These are phyloP conservation scores for Magnaporthiopsis poae DNA, from an alignment of 2,329 filamentous ascomycete species.

Conservation along the genomic window DNA sequence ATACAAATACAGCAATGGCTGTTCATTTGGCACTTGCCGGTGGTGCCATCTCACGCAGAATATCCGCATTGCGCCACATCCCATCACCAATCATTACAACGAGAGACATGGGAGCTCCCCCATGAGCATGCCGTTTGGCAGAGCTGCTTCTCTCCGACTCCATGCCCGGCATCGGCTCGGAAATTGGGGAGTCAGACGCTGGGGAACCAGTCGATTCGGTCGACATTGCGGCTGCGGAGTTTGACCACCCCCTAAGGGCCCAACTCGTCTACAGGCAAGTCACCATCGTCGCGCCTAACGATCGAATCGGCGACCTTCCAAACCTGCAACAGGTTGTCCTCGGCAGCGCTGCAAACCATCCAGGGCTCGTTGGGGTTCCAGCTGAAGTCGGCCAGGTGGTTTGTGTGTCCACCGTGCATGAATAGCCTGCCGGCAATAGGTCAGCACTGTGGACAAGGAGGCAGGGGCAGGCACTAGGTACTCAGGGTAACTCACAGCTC, in stretches of 20 bases:
- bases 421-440: conserved; percentile 54
- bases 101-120: not conserved
- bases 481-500: conserved; percentile 61
- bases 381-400: conserved; percentile 90
- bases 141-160: not conserved
- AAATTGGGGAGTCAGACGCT: not conserved
- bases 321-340: conserved; percentile 93
- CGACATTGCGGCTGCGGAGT: conserved; percentile 7
- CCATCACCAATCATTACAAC: not conserved
- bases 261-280: conserved; percentile 67
- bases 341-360: conserved; percentile 89
- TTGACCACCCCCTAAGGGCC: conserved; percentile 40
- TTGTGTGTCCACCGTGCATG: conserved; percentile 98
- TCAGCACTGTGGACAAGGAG: not conserved
- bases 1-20: not conserved
- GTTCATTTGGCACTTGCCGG: too few species aligned
- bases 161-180: not conserved
- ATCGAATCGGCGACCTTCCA: conserved; percentile 82
- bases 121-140: not conserved
- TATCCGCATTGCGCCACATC: not conserved
- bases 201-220: conserved; percentile 4
- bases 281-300: conserved; percentile 65
- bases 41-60: not conserved
- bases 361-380: conserved; percentile 97
- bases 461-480: not conserved